Base-by-base conservation (phyloP, 257 asterid species). In the Orobanche coerulescens region DNA sequence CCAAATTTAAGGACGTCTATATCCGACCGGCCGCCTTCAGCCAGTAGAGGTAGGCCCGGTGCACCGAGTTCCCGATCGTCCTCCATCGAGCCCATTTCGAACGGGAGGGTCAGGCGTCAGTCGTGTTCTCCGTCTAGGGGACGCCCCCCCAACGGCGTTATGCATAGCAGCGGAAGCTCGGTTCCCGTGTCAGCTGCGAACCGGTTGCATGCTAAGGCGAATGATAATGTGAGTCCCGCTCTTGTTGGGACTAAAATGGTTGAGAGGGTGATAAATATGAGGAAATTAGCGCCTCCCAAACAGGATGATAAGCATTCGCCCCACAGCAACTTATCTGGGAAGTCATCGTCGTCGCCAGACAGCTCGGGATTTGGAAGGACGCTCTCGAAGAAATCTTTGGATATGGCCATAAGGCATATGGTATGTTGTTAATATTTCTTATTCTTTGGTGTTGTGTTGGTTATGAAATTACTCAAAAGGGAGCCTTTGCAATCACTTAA, bases 351-450 rank as follows among this genome's bases (percentile, higher is more conserved):
- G 6, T 88, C 97, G 13, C 97, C 97, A 12, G 98, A 89, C 67
- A 84, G 95, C 78, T 66, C 84, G 15, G 99, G 97, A 14, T 89
- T 93, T 64, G 97, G 99, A 58, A 84, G 99, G 79, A 84, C 88
- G 24, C 89, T 93, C 15, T 93, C 99, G 7, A 89, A 89, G 87
- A 93, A 89, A 74, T 93, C 99, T 28, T 73, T 93, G 67, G 99
- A 93, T 73, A 93, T 93, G 99, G 99, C 99, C 52, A 93, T 93
- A 48, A 75, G 99, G 62, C 97, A 93, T 62, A 93, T 93, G 99
- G 99, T 93, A 84, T 72, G 79, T 65, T 57, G 24, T 62, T 71
- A 30, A 10, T 52, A 57, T 65, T 11, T 24, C 58, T n/a, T 62
- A 5, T 16, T 59, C 28, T 39, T 36, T 4, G 20, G 8, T 55